Evolutionary conservation across 179 eudicot genomes (phyloP), one percentile per base, ranked within the genome.

Genomic region (Drosera spatulata): DNA sequence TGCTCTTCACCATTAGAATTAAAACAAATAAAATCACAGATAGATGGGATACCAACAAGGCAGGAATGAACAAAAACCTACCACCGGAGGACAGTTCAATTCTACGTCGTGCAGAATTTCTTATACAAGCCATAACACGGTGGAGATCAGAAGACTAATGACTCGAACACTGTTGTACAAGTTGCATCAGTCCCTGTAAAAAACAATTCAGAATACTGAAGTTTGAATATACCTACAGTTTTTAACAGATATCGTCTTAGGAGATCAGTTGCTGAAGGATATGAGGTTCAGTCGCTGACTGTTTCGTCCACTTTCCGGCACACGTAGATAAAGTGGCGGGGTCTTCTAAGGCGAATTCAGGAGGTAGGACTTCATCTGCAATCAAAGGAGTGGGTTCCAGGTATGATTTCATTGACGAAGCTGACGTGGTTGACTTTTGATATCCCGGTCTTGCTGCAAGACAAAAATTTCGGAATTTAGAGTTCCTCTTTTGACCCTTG

Each of bases 361-460:
- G 68, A 2, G 80, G 83, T 60, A 87, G 90, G 58, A 74, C 66
- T 33, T 90, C 97, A 7, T 73, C 70, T 67, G 82, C 95, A 0
- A 82, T 74, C 62, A 67, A 59, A 62, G 85, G 80, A 62, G 81
- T 73, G 5, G 93, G 90, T 50, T 85, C 87, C 69, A 83, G 56
- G 72, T 45, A 61, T 40, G 93, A 62, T 63, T 71, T 83, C 6
- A 72, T 41, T 42, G 83, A 69, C 37, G 78, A 45, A 14, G 74
- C 62, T 14, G 83, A 69, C 15, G 75, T 72, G 41, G 68, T 60
- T n/a, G 79, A 59, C 64, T 57, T 77, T 69, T 85, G 80, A 61
- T 80, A 87, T 49, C 93, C 95, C 40, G 97, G 95, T 64, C 83
- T 85, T 55, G 95, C 97, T 90, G 95, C 84, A 81, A 41, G 10